phyloP scores from a whole-genome alignment of 345 rosid genomes.

The Syzygium jambos region DNA sequence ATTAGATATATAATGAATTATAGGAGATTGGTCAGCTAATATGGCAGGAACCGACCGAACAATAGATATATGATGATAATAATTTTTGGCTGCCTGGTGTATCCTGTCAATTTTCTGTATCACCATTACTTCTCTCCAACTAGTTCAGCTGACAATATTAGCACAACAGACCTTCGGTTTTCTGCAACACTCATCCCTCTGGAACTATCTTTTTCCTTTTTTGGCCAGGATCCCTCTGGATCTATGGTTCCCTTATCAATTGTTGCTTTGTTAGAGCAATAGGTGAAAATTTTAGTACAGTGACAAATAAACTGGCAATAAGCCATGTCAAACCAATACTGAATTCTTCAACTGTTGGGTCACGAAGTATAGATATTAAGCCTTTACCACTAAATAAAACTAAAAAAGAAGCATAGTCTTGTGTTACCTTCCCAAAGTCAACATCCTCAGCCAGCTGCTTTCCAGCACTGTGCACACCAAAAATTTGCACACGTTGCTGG shows the following conservation, averaged over 20 bases:
- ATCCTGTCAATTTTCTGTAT: background rate
- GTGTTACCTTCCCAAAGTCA: slow-evolving; percentile 56
- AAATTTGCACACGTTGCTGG: slow-evolving; percentile 83
- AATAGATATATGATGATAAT: background rate
- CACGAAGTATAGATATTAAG: background rate
- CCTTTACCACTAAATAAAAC: background rate
- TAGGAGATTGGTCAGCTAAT: background rate
- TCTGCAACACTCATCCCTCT: background rate
- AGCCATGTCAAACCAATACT: background rate
- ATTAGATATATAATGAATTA: background rate
- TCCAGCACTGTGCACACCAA: slow-evolving; percentile 82
- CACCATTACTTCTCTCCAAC: background rate
- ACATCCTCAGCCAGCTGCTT: slow-evolving; percentile 83
- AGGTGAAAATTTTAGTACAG: background rate
- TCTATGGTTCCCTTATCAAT: background rate
- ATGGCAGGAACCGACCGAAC: background rate
- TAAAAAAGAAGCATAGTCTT: background rate
- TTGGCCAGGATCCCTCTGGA: background rate
- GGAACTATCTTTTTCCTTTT: background rate
- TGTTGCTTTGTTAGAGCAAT: background rate
- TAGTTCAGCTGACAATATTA: background rate
- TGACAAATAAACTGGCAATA: background rate
- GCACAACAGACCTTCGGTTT: background rate
- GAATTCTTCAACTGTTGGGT: background rate
- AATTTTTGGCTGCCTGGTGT: background rate